phyloP scores from a whole-genome alignment of 768 basidiomycete genomes.

The Suillus plorans region DNA sequence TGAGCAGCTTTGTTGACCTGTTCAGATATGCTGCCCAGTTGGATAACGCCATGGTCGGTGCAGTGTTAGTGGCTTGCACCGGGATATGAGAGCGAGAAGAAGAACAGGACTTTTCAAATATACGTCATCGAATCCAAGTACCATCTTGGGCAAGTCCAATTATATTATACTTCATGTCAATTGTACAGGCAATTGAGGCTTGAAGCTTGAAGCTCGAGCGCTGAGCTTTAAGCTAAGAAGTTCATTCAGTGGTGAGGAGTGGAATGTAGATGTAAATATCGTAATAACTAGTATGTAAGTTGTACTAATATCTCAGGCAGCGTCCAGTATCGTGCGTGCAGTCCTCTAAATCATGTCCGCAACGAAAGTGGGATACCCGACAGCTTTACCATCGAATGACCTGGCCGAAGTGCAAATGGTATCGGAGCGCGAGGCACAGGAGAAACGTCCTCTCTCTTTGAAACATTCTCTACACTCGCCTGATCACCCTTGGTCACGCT shows the following conservation, averaged over 20 bases:
- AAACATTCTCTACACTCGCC: background rate
- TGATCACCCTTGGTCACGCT: conserved; percentile 2
- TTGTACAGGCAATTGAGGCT: background rate
- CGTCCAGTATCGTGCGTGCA: background rate
- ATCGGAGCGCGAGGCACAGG: conserved; percentile 1
- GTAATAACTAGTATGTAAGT: background rate
- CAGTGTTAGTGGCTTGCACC: background rate
- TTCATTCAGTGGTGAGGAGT: background rate
- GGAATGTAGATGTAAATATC: background rate
- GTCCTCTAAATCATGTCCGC: background rate
- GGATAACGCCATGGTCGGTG: conserved; percentile 23
- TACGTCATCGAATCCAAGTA: background rate
- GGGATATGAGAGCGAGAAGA: background rate
- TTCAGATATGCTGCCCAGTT: conserved; percentile 34
- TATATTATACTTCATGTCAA: background rate
- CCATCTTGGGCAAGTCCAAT: background rate
- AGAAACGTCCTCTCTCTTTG: conserved; percentile 6
- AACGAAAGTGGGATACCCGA: background rate
- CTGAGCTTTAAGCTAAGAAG: background rate
- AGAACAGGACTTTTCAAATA: background rate
- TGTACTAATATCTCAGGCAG: background rate
- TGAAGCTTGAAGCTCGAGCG: background rate
- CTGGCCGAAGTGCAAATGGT: conserved; percentile 5
- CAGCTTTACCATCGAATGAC: conserved; percentile 3
- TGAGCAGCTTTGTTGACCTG: conserved; percentile 38